Conservation (phyloP, 257 asterid species). For the Gynochthodes officinalis region DNA sequence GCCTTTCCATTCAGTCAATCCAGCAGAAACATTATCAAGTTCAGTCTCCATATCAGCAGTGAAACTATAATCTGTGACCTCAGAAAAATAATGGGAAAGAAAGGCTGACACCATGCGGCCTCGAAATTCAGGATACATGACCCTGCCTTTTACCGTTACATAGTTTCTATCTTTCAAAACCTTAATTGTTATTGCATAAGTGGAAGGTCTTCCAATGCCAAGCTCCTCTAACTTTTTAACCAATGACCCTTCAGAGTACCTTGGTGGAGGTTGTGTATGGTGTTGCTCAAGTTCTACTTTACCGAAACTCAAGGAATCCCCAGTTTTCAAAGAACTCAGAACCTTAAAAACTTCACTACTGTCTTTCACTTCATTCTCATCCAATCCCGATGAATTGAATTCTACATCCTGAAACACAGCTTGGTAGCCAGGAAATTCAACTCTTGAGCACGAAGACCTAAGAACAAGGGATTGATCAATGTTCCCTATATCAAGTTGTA, state of each 20-base stretch:
- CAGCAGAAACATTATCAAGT: constrained; percentile 93
- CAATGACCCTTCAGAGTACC: constrained; percentile 77
- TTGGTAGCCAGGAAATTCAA: constrained; percentile 66
- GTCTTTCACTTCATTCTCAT: constrained; percentile 38
- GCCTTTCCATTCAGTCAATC: constrained; percentile 95
- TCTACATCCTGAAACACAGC: constrained; percentile 71
- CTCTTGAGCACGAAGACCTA: constrained; percentile 63
- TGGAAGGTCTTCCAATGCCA: constrained; percentile 98
- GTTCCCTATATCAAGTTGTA: constrained; percentile 72
- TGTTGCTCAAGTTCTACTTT: constrained; percentile 60
- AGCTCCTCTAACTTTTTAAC: constrained; percentile 93
- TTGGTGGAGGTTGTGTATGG: constrained; percentile 73
- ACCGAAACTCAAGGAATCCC: constrained; percentile 49
- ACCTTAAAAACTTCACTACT: constrained; percentile 37
- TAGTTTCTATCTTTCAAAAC: constrained; percentile 86
- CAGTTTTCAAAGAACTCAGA: constrained; percentile 53
- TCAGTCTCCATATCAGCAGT: constrained; percentile 98
- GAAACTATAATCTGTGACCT: constrained; percentile 90
- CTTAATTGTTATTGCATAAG: constrained; percentile 83
- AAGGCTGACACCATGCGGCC: constrained; percentile 97
- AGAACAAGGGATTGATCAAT: constrained; percentile 52
- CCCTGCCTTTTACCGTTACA: constrained; percentile 54
- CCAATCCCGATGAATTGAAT: too few relatives aligned
- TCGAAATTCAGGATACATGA: constrained; percentile 78
- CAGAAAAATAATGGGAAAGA: constrained; percentile 78